Base-by-base conservation (phyloP, 2,329 filamentous ascomycete genomes). In the Stenocarpella maydis region DNA sequence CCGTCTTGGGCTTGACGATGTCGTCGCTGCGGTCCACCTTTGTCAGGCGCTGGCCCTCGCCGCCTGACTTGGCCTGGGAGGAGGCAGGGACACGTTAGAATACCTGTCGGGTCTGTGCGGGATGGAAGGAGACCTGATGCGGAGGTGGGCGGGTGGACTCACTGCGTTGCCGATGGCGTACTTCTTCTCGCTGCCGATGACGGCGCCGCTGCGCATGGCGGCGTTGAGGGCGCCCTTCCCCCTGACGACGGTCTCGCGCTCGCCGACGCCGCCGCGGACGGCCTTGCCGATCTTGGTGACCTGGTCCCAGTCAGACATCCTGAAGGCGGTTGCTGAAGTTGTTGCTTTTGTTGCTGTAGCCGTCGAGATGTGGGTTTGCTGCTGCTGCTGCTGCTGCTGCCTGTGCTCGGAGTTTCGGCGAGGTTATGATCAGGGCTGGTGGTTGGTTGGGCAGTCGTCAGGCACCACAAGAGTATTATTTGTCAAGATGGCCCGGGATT, bases 1-100 rank as follows among this genome's bases (percentile, higher is more conserved):
- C 86, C 55, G 94, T 97, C 85, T 97, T 97, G 78, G 94, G 95
- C 86, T 97, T 97, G 83, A 98, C 91, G 83, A 98, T 97, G 80
- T 98, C 96, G 86, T 98, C 95, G 80, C 90, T 91, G 75, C 95
- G 95, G 87, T 98, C 96, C 81, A 99, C 95, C 86, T 98, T 98
- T 75, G 96, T 98, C 74, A 98, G 87, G 79, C 93, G 95, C 84
- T 99, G 96, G 76, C 96, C 96, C 83, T 98, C 95, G 74, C 86
- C 86, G 71, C 83, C 84, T 71, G 55, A 15, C 63, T 69, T 69
- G 63, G 53, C 70, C 70, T 71, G 82, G 73, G 78, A 85, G 19
- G 58, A 73, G 85, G 79, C 83, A 87, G 73, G 66, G 43, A 7
- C 14, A 26, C 45, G n/a, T 49, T 39, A 45, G 15, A 61, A 19